Evolutionary conservation across 2,329 filamentous ascomycete genomes (phyloP).

Genomic region (Paecilomyces sp.): DNA sequence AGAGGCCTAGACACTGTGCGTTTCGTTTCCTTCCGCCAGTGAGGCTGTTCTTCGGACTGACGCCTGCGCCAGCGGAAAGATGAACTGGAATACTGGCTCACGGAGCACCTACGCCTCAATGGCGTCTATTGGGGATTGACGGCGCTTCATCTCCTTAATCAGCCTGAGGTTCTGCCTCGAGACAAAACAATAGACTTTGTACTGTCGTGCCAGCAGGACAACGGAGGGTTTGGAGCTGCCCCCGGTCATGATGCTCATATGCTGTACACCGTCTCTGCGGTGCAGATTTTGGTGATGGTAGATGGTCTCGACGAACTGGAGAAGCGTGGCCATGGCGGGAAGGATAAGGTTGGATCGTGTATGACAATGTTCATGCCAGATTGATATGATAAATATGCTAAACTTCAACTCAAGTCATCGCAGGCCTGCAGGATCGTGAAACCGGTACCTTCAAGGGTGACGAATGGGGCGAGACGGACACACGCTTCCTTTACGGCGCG

Average conservation of each 20-base stretch:
- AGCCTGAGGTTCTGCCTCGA: conserved; percentile 72
- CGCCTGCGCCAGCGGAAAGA: conserved; percentile 63
- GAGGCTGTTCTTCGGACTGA: conserved; percentile 16
- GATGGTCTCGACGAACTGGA: conserved; percentile 83
- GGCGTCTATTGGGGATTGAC: conserved; percentile 96
- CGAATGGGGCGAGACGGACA: conserved; percentile 94
- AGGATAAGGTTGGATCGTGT: conserved; percentile 72
- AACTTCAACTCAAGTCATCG: conserved; percentile 54
- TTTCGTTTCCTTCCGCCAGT: conserved; percentile 34
- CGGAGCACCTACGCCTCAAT: conserved; percentile 90
- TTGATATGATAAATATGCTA: conserved; percentile 10
- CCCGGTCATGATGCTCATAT: conserved; percentile 94
- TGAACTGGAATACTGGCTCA: conserved; percentile 96
- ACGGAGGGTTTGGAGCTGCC: conserved; percentile 86
- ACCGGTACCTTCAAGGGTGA: conserved; percentile 89
- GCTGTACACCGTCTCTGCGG: conserved; percentile 89
- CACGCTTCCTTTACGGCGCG: conserved; percentile 85
- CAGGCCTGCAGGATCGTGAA: conserved; percentile 68
- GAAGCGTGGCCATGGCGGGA: conserved; percentile 57
- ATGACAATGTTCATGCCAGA: conserved; percentile 30
- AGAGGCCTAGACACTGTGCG: conserved; percentile 80
- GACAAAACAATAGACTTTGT: conserved; percentile 82
- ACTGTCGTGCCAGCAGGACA: conserved; percentile 85
- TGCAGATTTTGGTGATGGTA: conserved; percentile 84
- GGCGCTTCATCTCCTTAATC: conserved; percentile 75